Conservation (phyloP, 2,329 filamentous ascomycete species). For the Neodidymelliopsis sp. region DNA sequence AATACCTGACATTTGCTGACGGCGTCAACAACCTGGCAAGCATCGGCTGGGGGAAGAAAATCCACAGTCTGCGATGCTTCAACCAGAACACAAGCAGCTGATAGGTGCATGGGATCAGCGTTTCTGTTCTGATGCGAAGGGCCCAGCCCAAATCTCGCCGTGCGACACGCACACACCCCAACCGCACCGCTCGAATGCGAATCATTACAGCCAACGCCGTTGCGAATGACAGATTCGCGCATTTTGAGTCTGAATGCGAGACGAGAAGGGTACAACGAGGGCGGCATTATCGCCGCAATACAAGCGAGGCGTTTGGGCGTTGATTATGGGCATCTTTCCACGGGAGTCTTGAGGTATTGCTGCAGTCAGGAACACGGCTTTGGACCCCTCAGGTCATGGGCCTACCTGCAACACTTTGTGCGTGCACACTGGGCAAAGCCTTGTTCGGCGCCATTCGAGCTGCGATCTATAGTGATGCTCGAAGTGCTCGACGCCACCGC, state of each 20-base stretch:
- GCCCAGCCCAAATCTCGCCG: neutral
- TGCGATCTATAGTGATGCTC: slow-evolving; percentile 17
- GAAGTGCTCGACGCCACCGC: slow-evolving; percentile 29
- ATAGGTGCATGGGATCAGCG: neutral
- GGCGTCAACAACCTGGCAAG: slow-evolving; percentile 44
- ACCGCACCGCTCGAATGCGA: neutral
- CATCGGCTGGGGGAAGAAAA: slow-evolving; percentile 37
- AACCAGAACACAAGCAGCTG: slow-evolving; percentile 22
- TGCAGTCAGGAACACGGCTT: neutral
- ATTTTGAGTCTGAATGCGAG: neutral
- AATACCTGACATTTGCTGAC: slow-evolving; percentile 34
- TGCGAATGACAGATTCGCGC: neutral
- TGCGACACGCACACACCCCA: neutral
- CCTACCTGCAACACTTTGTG: neutral
- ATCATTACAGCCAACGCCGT: neutral
- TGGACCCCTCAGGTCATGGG: neutral
- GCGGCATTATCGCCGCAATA: neutral
- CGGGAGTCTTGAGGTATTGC: neutral
- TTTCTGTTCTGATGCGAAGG: no score
- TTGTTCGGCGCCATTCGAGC: neutral
- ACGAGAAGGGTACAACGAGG: neutral
- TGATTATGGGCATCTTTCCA: neutral
- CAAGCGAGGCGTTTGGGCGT: slow-evolving; percentile 8
- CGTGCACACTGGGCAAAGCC: neutral
- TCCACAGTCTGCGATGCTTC: slow-evolving; percentile 38